Percentiles rank a stretch among this genome's conserved stretches.
phyloP scores from a whole-genome alignment of 23 red algal genomes.

The Gracilaria domingensis region DNA sequence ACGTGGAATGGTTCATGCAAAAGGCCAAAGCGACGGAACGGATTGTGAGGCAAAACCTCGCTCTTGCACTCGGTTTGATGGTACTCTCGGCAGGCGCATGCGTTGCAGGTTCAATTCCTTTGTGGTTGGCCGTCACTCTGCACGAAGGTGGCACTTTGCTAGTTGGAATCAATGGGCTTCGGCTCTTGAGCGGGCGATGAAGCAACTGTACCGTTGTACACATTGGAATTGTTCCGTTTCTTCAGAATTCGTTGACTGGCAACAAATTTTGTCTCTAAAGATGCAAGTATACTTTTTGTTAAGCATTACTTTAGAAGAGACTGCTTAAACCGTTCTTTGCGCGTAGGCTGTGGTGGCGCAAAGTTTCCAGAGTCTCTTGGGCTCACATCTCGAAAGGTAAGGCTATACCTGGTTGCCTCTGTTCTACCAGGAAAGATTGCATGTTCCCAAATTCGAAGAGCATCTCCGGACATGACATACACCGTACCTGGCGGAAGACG shows the following conservation, averaged over 20 bases:
- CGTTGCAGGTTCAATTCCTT: constrained; percentile 76
- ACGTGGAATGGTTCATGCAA: constrained; percentile 79
- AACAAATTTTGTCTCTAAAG: too few relatives aligned
- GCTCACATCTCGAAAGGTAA: constrained; percentile 55
- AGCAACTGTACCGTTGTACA: neutral
- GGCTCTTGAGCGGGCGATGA: constrained; percentile 59
- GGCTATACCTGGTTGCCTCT: constrained; percentile 44
- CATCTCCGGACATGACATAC: constrained; percentile 74
- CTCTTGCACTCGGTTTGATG: constrained; percentile 82
- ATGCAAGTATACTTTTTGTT: too few relatives aligned
- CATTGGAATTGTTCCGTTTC: neutral
- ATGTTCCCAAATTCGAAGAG: constrained; percentile 65
- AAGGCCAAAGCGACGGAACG: constrained; percentile 71
- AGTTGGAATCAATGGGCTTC: constrained; percentile 86
- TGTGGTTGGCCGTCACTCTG: constrained; percentile 90
- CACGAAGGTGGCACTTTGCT: constrained; percentile 95
- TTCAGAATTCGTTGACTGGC: neutral
- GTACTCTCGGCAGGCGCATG: constrained; percentile 65
- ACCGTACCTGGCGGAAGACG: constrained; percentile 49
- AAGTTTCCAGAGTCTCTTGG: constrained; percentile 18
- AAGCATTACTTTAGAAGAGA: neutral
- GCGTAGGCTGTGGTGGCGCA: too few relatives aligned
- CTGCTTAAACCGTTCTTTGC: constrained; percentile 7
- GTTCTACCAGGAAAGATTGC: constrained; percentile 72
- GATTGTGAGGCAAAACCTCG: constrained; percentile 83